phyloP scores from a whole-genome alignment of 2,329 filamentous ascomycete genomes.

The Fusarium sp. region DNA sequence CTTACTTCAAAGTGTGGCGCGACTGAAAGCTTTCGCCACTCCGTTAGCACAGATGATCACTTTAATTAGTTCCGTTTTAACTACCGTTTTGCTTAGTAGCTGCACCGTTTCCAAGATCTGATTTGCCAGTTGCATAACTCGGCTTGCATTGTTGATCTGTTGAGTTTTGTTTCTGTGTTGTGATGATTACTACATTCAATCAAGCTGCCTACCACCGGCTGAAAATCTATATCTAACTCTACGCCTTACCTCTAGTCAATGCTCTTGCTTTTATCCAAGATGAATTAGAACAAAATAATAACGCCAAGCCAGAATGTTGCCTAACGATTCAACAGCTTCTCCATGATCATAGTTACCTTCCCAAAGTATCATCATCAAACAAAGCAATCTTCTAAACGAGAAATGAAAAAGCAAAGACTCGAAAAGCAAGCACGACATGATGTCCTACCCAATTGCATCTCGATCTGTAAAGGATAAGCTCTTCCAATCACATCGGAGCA shows the following conservation, averaged over 20 bases:
- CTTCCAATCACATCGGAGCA: conserved; percentile 2
- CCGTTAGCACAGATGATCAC: not conserved
- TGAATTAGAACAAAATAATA: not conserved
- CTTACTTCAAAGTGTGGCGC: conserved; percentile 37
- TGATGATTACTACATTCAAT: not conserved
- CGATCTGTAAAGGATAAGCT: not conserved
- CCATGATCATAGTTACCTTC: not conserved
- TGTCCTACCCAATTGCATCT: not conserved
- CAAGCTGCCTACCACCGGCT: not conserved
- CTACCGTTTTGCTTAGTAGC: conserved; percentile 25
- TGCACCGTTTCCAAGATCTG: not conserved
- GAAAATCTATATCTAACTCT: not conserved
- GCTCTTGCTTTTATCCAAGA: not conserved
- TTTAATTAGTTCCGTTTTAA: conserved; percentile 19
- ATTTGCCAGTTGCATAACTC: not conserved
- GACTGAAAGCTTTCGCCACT: conserved; percentile 10
- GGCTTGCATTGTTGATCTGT: conserved; percentile 2
- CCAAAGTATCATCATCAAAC: not conserved
- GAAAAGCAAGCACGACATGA: not conserved
- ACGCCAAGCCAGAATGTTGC: not conserved
- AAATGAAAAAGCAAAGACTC: conserved; percentile 1
- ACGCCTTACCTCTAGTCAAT: not conserved
- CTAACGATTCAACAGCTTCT: not conserved
- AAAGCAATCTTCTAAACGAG: not conserved
- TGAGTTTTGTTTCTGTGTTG: not conserved